These are phyloP conservation scores for Leccinum longicurvipes DNA, from an alignment of 768 basidiomycete species.

Conservation along the genomic window DNA sequence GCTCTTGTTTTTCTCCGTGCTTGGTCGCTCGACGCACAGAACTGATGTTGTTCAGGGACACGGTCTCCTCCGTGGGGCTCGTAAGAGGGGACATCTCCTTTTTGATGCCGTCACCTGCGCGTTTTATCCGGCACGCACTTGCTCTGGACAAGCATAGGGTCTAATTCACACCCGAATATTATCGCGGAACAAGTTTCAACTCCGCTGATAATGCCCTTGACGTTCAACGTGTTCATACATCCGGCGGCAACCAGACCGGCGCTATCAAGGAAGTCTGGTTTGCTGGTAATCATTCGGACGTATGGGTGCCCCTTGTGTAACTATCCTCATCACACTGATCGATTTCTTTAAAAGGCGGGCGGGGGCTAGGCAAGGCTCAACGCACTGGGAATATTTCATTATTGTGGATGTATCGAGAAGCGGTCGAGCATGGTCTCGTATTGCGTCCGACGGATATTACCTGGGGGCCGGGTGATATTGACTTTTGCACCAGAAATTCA, in stretches of 20 bases:
- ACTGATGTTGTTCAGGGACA: slow-evolving; percentile 40
- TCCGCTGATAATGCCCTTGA: neutral
- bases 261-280: neutral
- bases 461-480: slow-evolving; percentile 14
- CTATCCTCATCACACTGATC: neutral
- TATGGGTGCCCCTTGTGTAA: slow-evolving; percentile 7
- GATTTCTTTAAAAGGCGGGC: slow-evolving; percentile 6
- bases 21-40: too few species aligned
- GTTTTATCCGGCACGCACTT: neutral
- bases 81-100: slow-evolving; percentile 40
- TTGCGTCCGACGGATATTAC: slow-evolving; percentile 16
- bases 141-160: neutral
- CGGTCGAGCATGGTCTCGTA: neutral
- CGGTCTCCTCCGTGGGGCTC: slow-evolving; percentile 56
- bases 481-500: slow-evolving; percentile 9
- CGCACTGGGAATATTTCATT: neutral
- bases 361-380: neutral
- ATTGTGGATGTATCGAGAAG: neutral
- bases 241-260: neutral
- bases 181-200: slow-evolving; percentile 18
- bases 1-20: too few species aligned
- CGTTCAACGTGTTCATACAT: neutral
- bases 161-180: neutral
- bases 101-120: slow-evolving; percentile 50
- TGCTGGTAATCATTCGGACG: slow-evolving; percentile 16